Evolutionary conservation across 1,284 basidiomycete genomes (phyloP).

Genomic region (Ganoderma sinense): DNA sequence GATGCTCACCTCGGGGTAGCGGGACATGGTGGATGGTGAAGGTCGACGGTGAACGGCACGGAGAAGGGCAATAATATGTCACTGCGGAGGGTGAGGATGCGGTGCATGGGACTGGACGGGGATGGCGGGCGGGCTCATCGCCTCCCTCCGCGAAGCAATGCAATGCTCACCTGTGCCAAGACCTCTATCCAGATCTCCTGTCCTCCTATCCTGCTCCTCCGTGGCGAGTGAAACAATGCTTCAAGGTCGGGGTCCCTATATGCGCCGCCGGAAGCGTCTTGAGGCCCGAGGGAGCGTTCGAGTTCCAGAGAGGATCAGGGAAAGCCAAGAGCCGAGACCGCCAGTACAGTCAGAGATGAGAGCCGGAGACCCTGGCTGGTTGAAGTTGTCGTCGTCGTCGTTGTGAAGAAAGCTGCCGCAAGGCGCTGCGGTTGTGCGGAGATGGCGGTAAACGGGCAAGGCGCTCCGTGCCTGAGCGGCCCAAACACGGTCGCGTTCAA

Average conservation of each 20-base stretch:
- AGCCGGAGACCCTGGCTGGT: not conserved
- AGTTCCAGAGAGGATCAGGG: not conserved
- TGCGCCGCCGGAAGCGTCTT: not conserved
- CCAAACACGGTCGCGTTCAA: not conserved
- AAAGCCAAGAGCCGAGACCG: not conserved
- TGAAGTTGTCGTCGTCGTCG: not conserved
- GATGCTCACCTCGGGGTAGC: not conserved
- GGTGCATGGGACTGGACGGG: not conserved
- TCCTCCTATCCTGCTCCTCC: not conserved
- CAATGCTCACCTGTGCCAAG: not conserved
- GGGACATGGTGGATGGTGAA: not conserved
- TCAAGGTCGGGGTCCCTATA: not conserved
- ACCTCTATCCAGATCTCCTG: not conserved
- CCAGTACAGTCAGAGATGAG: too few species aligned
- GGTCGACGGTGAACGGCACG: not conserved
- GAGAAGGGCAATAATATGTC: not conserved
- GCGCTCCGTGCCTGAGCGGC: not conserved
- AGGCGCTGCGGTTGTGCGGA: not conserved
- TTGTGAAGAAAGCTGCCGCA: not conserved
- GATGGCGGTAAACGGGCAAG: not conserved
- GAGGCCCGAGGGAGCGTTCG: not conserved
- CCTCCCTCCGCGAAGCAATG: not conserved
- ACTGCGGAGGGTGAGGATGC: conserved; percentile 11
- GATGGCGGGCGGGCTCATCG: not conserved
- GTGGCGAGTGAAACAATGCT: not conserved